phyloP scores from a whole-genome alignment of 495 filamentous ascomycete genomes.

The Podospora tetraspora region DNA sequence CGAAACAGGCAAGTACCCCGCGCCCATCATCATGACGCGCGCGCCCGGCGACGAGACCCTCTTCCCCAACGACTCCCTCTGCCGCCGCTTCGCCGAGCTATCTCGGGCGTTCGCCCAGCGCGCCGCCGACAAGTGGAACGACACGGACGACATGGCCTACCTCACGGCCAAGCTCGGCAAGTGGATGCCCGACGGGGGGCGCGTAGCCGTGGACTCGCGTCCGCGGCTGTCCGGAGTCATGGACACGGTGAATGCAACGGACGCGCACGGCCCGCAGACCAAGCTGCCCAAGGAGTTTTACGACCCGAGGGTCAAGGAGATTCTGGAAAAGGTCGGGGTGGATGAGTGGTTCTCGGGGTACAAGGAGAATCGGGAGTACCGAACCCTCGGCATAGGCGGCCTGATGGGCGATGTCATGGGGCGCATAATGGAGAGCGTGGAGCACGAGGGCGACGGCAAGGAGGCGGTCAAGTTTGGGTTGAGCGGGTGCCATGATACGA shows the following conservation, averaged over 20 bases:
- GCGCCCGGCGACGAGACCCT: slow-evolving; percentile 78
- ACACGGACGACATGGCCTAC: slow-evolving; percentile 75
- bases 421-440: slow-evolving; percentile 71
- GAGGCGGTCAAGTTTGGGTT: slow-evolving; percentile 48
- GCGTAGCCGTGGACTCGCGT: slow-evolving; percentile 75
- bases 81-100: slow-evolving; percentile 76
- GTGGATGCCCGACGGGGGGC: slow-evolving; percentile 68
- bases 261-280: slow-evolving; percentile 77
- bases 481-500: slow-evolving; percentile 92
- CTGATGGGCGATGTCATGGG: slow-evolving; percentile 79
- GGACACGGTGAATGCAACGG: slow-evolving; percentile 86
- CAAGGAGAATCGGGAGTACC: slow-evolving; percentile 75
- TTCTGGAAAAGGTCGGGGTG: slow-evolving; percentile 72
- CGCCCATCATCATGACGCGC: slow-evolving; percentile 69
- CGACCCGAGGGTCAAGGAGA: slow-evolving; percentile 60
- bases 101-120: slow-evolving; percentile 74
- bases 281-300: slow-evolving; percentile 82
- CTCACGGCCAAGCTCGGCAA: slow-evolving; percentile 69
- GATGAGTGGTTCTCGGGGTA: slow-evolving; percentile 96
- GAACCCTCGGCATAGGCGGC: slow-evolving; percentile 76
- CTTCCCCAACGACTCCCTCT: slow-evolving; percentile 84
- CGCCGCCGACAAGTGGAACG: slow-evolving; percentile 77
- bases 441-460: slow-evolving; percentile 56
- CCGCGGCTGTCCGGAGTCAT: slow-evolving; percentile 84
- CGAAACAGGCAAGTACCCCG: slow-evolving; percentile 47